Evolutionary conservation across 306 rosid genomes (phyloP), one percentile per base, ranked within the genome.

Genomic region (Vigna mungo): DNA sequence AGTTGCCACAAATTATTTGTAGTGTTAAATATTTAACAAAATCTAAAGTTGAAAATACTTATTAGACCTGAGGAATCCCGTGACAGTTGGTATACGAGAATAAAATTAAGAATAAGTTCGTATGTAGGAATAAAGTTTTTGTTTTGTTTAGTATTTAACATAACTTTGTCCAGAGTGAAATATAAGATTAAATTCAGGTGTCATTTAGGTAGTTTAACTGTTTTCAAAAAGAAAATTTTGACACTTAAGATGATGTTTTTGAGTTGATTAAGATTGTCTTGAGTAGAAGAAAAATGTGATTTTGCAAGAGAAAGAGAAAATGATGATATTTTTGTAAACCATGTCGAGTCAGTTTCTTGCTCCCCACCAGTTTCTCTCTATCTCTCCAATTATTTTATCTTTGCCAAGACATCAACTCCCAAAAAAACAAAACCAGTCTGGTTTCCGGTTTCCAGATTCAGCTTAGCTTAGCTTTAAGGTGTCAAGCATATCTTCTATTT

Each of bases 321-420:
- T 10, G 15, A 44, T 11, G 49, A 44, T 10, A 49, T 49, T 25
- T 67, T 68, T 27, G 53, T 66, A 72, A 49, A 59, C 63, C n/a
- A 86, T 71, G 85, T 78, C 37, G 69, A 63, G 83, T 78, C 84
- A 80, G 76, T 82, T 77, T 80, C 82, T 44, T 67, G 58, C 20
- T 15, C 7, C 68, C 76, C 81, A 70, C 75, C 67, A 11, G 27
- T 51, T 32, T 9, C 77, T 30, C n/a, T 32, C 66, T 80, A 81
- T 85, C 90, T 61, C 96, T 49, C 90, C 93, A 89, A 89, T 89
- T 90, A 92, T 92, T 92, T 88, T 75, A 82, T 84, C 86, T 83
- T 84, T 83, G 76, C 53, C 73, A 56, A 78, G 81, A 80, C 77
- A 85, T 86, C 88, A 79, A 78, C 82, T 80, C 82, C 70, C 27